These are phyloP conservation scores for Phaffia rhodozyma DNA, from an alignment of 1,284 basidiomycete genomes.

Conservation along the genomic window DNA sequence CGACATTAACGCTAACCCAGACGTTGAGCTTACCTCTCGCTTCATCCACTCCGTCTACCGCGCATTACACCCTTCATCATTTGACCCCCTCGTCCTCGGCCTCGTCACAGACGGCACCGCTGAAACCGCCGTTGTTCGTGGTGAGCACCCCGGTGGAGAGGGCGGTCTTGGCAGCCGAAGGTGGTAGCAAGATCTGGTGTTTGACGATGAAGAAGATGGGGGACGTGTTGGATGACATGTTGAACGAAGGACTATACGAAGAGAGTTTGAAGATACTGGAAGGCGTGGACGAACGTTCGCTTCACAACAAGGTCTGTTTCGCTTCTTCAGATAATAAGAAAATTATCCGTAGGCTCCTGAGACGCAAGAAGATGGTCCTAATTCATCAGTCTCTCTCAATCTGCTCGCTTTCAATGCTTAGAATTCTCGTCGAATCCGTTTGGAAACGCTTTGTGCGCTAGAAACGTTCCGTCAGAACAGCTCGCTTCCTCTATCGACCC, in stretches of 20 bases:
- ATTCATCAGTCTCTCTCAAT: conserved; percentile 1
- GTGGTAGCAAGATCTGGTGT: conserved; percentile 64
- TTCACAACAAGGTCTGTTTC: conserved; percentile 53
- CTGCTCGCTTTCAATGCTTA: conserved; percentile 25
- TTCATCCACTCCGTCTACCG: conserved; percentile 14
- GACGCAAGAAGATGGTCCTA: not conserved
- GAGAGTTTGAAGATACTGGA: conserved; percentile 74
- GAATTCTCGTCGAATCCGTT: conserved; percentile 45
- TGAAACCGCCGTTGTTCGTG: conserved; percentile 51
- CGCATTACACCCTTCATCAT: conserved; percentile 38
- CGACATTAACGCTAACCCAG: conserved; percentile 55
- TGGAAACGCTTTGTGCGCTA: conserved; percentile 62
- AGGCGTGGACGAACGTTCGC: conserved; percentile 48
- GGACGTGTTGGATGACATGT: conserved; percentile 74
- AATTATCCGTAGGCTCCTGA: conserved; percentile 18
- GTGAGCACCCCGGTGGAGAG: conserved; percentile 63
- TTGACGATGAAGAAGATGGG: conserved; percentile 60
- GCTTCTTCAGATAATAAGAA: not conserved
- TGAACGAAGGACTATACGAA: conserved; percentile 55
- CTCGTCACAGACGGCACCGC: not conserved
- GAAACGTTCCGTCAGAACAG: conserved; percentile 48
- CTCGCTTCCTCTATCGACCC: not conserved
- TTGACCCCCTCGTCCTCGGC: conserved; percentile 41
- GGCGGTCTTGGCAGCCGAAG: conserved; percentile 44
- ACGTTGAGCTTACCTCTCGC: conserved; percentile 43